A percentile compares a stretch with the other conserved stretches of the same genome.
Evolutionary conservation across 2,329 filamentous ascomycete species (phyloP).

Genomic region (Raffaelea albimanens): DNA sequence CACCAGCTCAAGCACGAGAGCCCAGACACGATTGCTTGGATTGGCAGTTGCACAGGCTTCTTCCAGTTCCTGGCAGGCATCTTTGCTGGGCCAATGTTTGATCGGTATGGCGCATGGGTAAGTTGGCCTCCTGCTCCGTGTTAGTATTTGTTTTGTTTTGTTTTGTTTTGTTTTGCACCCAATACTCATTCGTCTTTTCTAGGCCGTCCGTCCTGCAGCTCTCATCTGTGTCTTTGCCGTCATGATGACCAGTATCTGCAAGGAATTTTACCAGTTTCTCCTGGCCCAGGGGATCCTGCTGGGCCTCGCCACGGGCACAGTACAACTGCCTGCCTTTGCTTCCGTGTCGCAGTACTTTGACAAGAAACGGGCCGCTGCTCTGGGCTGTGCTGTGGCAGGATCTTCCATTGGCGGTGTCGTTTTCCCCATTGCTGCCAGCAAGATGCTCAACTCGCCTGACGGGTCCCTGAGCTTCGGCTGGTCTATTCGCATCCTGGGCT

Average conservation of each 20-base stretch:
- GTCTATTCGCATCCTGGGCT: conserved; percentile 31
- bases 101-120: conserved; percentile 28
- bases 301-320: conserved; percentile 23
- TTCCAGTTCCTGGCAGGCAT: conserved; percentile 20
- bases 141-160: not conserved
- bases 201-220: conserved; percentile 44
- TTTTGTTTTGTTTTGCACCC: not conserved
- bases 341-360: conserved; percentile 28
- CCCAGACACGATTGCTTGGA: conserved; percentile 26
- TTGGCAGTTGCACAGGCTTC: conserved; percentile 27
- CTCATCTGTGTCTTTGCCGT: conserved; percentile 34
- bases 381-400: conserved; percentile 27
- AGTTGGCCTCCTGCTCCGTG: conserved; percentile 21
- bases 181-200: not conserved
- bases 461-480: conserved; percentile 16
- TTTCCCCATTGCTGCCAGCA: conserved; percentile 42
- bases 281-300: conserved; percentile 28
- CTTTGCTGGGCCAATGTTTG: conserved; percentile 23
- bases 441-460: conserved; percentile 34
- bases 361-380: conserved; percentile 25
- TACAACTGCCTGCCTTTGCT: conserved; percentile 26
- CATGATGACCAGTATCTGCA: conserved; percentile 30
- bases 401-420: conserved; percentile 35
- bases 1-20: conserved; percentile 20
- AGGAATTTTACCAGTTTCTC: conserved; percentile 29